Base-by-base conservation (phyloP, 805 yeast species). In the Ogataea pini region DNA sequence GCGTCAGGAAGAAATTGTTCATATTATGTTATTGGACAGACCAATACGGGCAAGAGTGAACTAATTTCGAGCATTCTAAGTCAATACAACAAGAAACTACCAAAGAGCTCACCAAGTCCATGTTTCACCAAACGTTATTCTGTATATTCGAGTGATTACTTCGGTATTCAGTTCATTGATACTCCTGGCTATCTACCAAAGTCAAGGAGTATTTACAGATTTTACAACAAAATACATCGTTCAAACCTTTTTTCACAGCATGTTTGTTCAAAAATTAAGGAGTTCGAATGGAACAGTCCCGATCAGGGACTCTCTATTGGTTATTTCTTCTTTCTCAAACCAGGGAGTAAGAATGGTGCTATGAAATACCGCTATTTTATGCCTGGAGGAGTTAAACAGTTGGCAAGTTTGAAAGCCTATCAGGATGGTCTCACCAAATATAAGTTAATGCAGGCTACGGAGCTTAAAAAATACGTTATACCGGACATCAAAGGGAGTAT, bases 31-130 rank as follows among this genome's bases (percentile, higher is more conserved):
- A 51, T 65, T 13, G 70, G 70, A 2, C 64, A 62, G 36, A 39
- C 62, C 2, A 64, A 65, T 40, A 38, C 64, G 0, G 70, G 70
- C 16, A 65, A 65, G 39, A 48, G 68, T 9, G 38, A 52, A 3
- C 40, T 65, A 13, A 47, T 56, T 7, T 47, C 51, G 18, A 7
- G 42, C 4, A 25, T 61, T 5, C 36, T 49, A 22, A 18, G 7
- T 22, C 25, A 22, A 22, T 8, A 22, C 25, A 22, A 39, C 22
- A 49, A 50, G 20, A 40, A 36, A 9, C 44, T 46, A 2, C 36
- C 36, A 8, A 17, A 10, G 3, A 16, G 22, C 22, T 57, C 62
- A 4, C 37, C 53, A 3, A 18, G 34, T 14, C 62, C 62, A 4
- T 57, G 58, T 42, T 42, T 36, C 9, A 60, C 64, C 1, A 41